Evolutionary conservation across 2,329 filamentous ascomycete genomes (phyloP).

Genomic region (Akanthomyces uredinophilus): DNA sequence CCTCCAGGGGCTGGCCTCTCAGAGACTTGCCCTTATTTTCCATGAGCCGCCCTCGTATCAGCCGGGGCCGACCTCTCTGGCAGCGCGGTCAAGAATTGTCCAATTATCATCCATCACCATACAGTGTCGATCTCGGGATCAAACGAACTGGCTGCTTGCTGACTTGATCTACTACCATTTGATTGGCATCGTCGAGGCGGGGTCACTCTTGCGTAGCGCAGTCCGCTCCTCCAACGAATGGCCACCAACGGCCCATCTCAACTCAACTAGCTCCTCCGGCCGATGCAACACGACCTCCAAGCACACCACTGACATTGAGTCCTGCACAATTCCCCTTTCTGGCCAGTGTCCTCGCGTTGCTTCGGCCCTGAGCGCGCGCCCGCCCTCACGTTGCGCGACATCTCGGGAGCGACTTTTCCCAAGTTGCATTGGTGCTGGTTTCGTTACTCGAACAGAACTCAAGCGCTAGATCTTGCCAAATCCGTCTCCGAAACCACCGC

Average conservation of each 20-base stretch:
- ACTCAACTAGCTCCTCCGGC: not conserved
- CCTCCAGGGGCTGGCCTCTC: not conserved
- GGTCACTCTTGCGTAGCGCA: slow-evolving; percentile 1
- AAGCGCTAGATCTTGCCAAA: not conserved
- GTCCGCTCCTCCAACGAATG: not conserved
- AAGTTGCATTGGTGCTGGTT: not conserved
- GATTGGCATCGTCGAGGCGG: not conserved
- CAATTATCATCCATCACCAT: not conserved
- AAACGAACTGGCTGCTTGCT: not conserved
- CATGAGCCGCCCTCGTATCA: not conserved
- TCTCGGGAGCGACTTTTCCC: not conserved
- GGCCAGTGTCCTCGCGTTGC: not conserved
- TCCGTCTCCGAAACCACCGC: not conserved
- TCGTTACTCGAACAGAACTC: not conserved
- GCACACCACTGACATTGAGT: not conserved
- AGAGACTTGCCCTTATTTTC: not conserved
- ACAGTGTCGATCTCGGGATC: not conserved
- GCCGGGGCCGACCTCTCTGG: not conserved
- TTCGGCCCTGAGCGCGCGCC: not conserved
- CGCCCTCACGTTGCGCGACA: not conserved
- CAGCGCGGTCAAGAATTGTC: not conserved
- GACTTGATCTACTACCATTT: not conserved
- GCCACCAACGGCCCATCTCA: slow-evolving; percentile 5
- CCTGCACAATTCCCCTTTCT: not conserved
- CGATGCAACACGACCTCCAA: not conserved